Evolutionary conservation across 2,329 filamentous ascomycete genomes (phyloP), one percentile per base, ranked within the genome.

Genomic region (Trichoderma hamatum): DNA sequence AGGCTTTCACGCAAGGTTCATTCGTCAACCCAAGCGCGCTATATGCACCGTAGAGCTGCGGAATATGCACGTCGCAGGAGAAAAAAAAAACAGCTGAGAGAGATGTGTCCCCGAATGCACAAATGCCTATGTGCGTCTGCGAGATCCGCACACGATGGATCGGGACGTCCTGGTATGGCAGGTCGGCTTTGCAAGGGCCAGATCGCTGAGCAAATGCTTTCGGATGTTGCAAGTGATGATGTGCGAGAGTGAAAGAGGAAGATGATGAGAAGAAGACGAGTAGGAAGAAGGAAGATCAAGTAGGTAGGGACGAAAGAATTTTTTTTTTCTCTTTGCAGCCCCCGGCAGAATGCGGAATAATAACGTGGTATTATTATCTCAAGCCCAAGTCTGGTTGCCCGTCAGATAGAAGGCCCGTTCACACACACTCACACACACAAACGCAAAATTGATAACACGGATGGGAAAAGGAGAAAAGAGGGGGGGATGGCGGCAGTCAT

Each of bases 321-420:
- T 43, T 49, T 36, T 52, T 36, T 36, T 63, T 62, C 32, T 46
- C 49, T 64, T 39, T 62, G 54, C 63, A 60, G 51, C 68, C 63
- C 68, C 68, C 68, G 68, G 68, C 63, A 67, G 62, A 70, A 67
- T 70, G 63, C 63, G 68, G 68, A 70, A 70, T 67, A 67, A 67
- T 67, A 67, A 67, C 61, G 56, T 67, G 55, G 68, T 69, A 70
- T 61, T 67, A 67, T 69, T 46, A 67, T 69, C 34, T 62, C 64
- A 54, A 70, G 63, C 55, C 55, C 36, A 54, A 49, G 36, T 43
- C 36, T 66, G 24, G 54, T 51, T 51, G 65, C 56, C 56, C 34
- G 68, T 70, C 54, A 70, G 68, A 70, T 70, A 56, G 68, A 61
- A 67, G 68, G 68, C 55, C 68, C 68, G 68, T 70, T 67, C 68